phyloP scores from a whole-genome alignment of 176 grass and related monocot genomes.

The Bothriochloa decipiens region DNA sequence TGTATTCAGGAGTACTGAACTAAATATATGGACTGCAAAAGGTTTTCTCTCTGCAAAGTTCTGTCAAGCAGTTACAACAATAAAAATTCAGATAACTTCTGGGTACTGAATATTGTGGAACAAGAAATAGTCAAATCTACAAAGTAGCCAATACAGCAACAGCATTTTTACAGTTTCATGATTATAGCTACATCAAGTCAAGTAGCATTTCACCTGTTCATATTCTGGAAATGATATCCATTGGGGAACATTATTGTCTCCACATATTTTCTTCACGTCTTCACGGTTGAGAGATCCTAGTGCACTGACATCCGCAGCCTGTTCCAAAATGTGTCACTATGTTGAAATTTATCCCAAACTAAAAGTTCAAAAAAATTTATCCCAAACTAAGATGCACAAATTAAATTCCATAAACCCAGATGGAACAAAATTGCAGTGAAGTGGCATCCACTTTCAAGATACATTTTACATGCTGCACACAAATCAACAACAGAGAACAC shows the following conservation, averaged over 20 bases:
- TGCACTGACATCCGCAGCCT: slow-evolving; percentile 74
- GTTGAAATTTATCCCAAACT: not conserved
- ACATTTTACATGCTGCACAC: not conserved
- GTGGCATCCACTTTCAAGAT: not conserved
- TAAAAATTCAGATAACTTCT: not conserved
- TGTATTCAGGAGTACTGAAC: not conserved
- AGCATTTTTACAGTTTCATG: not conserved
- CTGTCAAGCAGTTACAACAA: not conserved
- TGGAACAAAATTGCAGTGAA: not conserved
- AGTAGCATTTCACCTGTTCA: slow-evolving; percentile 71
- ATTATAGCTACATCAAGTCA: not conserved
- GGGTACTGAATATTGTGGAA: not conserved
- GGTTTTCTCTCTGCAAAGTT: not conserved
- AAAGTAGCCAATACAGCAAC: not conserved
- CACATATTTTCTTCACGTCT: slow-evolving; percentile 95
- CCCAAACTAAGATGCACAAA: not conserved
- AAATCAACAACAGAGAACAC: slow-evolving; percentile 4
- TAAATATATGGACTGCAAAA: not conserved
- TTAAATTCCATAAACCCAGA: slow-evolving; percentile 21
- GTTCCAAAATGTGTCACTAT: slow-evolving; percentile 19
- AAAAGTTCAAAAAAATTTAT: not conserved
- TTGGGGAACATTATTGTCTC: slow-evolving; percentile 83
- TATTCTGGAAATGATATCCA: slow-evolving; percentile 94
- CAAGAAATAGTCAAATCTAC: not conserved
- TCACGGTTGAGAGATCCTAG: slow-evolving; percentile 74